A percentile compares a stretch with the other conserved stretches of the same genome.
phyloP scores from a whole-genome alignment of 2,329 filamentous ascomycete genomes.

The Celoporthe dispersa region DNA sequence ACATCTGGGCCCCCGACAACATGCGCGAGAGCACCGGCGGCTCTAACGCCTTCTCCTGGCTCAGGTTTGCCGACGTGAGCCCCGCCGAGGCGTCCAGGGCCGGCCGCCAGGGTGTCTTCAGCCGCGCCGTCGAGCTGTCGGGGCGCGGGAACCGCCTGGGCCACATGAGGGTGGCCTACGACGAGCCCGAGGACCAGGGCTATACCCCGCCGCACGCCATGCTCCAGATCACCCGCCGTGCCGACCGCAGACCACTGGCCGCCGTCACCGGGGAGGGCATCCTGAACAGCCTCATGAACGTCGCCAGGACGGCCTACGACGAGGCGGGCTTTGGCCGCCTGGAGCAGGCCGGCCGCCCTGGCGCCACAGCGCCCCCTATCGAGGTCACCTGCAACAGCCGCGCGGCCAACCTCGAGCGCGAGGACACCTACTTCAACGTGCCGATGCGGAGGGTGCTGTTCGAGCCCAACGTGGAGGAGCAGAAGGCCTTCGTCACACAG shows the following conservation, averaged over 20 bases:
- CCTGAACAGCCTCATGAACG: slow-evolving; percentile 77
- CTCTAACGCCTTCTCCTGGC: slow-evolving; percentile 79
- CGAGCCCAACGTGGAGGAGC: slow-evolving; percentile 65
- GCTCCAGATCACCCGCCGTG: slow-evolving; percentile 77
- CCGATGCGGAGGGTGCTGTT: slow-evolving; percentile 76
- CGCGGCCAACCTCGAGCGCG: slow-evolving; percentile 66
- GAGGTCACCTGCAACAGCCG: slow-evolving; percentile 77
- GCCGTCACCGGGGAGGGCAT: slow-evolving; percentile 74
- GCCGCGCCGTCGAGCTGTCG: slow-evolving; percentile 69
- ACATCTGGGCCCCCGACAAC: slow-evolving; percentile 85
- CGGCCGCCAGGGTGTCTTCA: slow-evolving; percentile 72
- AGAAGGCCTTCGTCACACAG: slow-evolving; percentile 74
- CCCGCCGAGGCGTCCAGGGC: slow-evolving; percentile 71
- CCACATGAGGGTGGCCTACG: slow-evolving; percentile 71
- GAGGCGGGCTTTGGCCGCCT: slow-evolving; percentile 75
- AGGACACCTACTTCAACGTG: slow-evolving; percentile 78
- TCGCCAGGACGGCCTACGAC: slow-evolving; percentile 68
- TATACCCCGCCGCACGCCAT: slow-evolving; percentile 77
- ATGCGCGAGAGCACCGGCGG: slow-evolving; percentile 66
- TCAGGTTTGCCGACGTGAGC: slow-evolving; percentile 83
- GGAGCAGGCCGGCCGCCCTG: slow-evolving; percentile 80
- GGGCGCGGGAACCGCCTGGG: slow-evolving; percentile 63
- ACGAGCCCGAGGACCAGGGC: slow-evolving; percentile 63
- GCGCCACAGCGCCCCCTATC: slow-evolving; percentile 83
- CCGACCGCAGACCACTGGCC: slow-evolving; percentile 67